Conservation (phyloP, 73 alveolate species). For the Paramecium pentaurelia region DNA sequence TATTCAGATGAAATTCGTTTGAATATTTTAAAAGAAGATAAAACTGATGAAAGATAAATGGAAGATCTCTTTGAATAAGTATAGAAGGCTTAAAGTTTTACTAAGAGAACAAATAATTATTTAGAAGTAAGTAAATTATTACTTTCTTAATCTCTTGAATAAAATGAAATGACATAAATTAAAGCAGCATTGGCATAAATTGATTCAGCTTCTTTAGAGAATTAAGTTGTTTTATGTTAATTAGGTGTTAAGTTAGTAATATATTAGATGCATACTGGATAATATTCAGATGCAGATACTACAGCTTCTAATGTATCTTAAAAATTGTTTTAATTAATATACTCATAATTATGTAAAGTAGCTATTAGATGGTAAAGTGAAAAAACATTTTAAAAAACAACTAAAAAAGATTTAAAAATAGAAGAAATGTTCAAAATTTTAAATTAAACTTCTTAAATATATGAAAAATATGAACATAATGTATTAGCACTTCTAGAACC, state of each 20-base stretch:
- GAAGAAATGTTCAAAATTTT: neutral
- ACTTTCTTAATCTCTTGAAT: neutral
- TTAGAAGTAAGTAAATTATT: neutral
- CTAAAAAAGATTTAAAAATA: neutral
- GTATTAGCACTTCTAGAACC: neutral
- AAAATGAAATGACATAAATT: neutral
- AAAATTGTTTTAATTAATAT: neutral
- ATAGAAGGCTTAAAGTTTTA: neutral
- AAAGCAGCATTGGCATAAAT: neutral
- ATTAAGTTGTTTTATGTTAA: neutral
- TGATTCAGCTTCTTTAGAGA: neutral
- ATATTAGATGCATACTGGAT: neutral
- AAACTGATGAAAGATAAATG: neutral
- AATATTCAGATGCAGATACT: neutral
- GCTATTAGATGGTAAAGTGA: neutral
- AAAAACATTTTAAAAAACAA: neutral
- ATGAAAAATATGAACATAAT: slow-evolving; percentile 7
- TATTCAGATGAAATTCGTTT: neutral
- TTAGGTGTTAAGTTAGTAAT: neutral
- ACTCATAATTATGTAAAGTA: neutral
- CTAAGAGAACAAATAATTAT: neutral
- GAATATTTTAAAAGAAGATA: neutral
- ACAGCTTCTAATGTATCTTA: neutral
- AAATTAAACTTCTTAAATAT: neutral
- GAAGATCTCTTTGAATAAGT: neutral